A percentile compares a stretch with the other conserved stretches of the same genome.
phyloP scores from a whole-genome alignment of 495 filamentous ascomycete species.

The Aspergillus sclerotioniger region DNA sequence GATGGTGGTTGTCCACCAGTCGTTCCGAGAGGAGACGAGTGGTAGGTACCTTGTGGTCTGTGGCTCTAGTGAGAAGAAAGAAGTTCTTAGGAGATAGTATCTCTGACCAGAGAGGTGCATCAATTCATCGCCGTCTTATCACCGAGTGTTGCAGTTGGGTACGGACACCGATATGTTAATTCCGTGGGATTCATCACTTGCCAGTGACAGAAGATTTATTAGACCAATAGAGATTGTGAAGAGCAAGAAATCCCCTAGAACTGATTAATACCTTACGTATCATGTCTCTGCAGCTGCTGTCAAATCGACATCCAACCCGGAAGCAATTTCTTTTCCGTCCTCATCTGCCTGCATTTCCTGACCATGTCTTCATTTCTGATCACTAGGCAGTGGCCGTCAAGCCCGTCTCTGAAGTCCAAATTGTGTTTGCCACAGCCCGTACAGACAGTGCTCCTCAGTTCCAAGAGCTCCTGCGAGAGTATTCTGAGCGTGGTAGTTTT shows the following conservation, averaged over 20 bases:
- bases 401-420: slow-evolving; percentile 26
- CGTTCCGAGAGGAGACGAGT: too few species aligned
- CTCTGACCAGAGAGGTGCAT: too few species aligned
- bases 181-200: neutral
- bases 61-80: neutral
- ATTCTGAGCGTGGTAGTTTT: slow-evolving; percentile 32
- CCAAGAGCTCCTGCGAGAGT: slow-evolving; percentile 18
- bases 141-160: neutral
- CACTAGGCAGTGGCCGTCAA: slow-evolving; percentile 8
- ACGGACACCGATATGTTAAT: neutral
- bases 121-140: neutral
- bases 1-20: slow-evolving; percentile 2
- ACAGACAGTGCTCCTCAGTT: slow-evolving; percentile 25
- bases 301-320: neutral
- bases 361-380: neutral
- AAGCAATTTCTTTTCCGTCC: neutral
- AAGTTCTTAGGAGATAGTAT: neutral
- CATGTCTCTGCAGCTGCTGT: too few species aligned
- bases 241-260: too few species aligned
- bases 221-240: neutral
- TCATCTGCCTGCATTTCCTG: neutral
- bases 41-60: neutral
- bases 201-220: neutral
- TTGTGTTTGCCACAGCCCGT: slow-evolving; percentile 38
- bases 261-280: too few species aligned